These are phyloP conservation scores for Mucor circinelloides DNA, from an alignment of 371 early-diverging fungal species.

Conservation along the genomic window DNA sequence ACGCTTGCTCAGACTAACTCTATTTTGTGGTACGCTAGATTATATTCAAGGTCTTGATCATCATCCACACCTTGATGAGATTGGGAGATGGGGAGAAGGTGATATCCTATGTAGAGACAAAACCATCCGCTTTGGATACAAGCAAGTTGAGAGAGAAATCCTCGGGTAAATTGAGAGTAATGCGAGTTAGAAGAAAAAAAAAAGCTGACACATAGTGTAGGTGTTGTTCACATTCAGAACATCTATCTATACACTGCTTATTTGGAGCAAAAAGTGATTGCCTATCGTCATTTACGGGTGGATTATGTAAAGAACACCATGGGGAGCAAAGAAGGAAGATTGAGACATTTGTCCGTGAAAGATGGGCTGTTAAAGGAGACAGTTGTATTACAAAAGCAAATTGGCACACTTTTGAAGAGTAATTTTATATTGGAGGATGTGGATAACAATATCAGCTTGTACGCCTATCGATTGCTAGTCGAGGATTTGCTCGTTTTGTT, in stretches of 20 bases:
- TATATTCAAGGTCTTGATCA: constrained; percentile 87
- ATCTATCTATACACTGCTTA: constrained; percentile 84
- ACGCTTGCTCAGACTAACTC: too few relatives aligned
- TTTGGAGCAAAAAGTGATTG: constrained; percentile 77
- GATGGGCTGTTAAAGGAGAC: constrained; percentile 80
- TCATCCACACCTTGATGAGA: constrained; percentile 84
- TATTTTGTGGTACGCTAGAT: constrained; percentile 53
- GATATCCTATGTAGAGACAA: constrained; percentile 67
- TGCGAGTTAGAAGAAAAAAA: neutral
- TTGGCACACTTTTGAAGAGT: constrained; percentile 76
- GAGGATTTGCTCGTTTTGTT: constrained; percentile 87
- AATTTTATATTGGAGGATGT: constrained; percentile 75
- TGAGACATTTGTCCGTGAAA: constrained; percentile 62
- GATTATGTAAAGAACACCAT: constrained; percentile 69
- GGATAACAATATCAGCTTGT: constrained; percentile 86
- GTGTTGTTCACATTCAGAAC: constrained; percentile 68
- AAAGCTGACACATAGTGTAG: constrained; percentile 11
- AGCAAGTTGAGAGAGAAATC: constrained; percentile 65
- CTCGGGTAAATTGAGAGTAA: constrained; percentile 52
- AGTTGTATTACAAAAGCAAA: constrained; percentile 78
- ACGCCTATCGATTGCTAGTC: constrained; percentile 82
- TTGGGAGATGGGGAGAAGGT: constrained; percentile 77
- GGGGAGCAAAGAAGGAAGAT: constrained; percentile 46
- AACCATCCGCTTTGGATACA: constrained; percentile 62
- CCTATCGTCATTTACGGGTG: constrained; percentile 71